These are phyloP conservation scores for Hemileccinum rubropunctum DNA, from an alignment of 768 basidiomycete species.

Conservation along the genomic window DNA sequence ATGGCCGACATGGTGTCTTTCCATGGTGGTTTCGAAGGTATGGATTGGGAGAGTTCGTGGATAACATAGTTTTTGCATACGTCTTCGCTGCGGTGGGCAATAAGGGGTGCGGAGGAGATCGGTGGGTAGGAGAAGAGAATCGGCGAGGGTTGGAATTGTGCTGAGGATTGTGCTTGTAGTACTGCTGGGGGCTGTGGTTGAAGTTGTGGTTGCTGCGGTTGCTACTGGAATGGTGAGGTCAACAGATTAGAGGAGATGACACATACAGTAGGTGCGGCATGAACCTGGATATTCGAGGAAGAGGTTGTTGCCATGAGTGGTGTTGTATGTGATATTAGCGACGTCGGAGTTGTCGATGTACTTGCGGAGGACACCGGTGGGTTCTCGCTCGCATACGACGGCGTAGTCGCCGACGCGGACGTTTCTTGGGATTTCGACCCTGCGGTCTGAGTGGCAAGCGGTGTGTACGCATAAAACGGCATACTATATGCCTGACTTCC, in stretches of 20 bases:
- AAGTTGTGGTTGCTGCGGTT: background rate
- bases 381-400: background rate
- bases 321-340: background rate
- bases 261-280: background rate
- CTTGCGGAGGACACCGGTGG: background rate
- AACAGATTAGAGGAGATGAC: background rate
- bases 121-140: conserved; percentile 9
- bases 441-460: conserved; percentile 9
- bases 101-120: conserved; percentile 8
- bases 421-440: conserved; percentile 9
- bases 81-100: conserved; percentile 42
- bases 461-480: conserved; percentile 27
- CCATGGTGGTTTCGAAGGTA: conserved; percentile 55
- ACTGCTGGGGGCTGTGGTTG: background rate
- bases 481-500: conserved; percentile 24
- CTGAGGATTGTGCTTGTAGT: background rate
- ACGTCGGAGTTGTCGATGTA: background rate
- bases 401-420: background rate
- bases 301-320: background rate
- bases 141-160: conserved; percentile 4
- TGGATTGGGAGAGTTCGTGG: conserved; percentile 54
- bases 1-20: conserved; percentile 74
- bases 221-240: background rate
- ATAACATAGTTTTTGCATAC: conserved; percentile 69
- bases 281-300: background rate